Evolutionary conservation across 2,329 filamentous ascomycete genomes (phyloP).

Genomic region (Didymella lethalis): DNA sequence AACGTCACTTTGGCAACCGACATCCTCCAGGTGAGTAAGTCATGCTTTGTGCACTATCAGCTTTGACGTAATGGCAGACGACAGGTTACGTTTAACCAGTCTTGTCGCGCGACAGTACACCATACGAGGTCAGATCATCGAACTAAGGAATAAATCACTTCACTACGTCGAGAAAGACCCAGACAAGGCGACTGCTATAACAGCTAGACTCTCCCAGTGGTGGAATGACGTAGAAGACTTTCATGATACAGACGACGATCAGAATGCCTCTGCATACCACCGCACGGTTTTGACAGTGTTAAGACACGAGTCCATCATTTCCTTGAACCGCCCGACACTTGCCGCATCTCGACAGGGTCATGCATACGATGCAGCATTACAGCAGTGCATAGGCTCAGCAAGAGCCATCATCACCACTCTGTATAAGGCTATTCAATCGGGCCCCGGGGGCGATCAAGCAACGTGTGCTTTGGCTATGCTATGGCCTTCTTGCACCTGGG

Average conservation of each 20-base stretch:
- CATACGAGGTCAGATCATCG: constrained; percentile 61
- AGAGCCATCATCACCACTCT: constrained; percentile 57
- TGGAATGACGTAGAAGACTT: constrained; percentile 63
- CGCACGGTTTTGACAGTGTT: constrained; percentile 55
- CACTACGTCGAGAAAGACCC: constrained; percentile 55
- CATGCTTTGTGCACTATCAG: neutral
- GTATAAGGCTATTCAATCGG: constrained; percentile 37
- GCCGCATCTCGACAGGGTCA: constrained; percentile 55
- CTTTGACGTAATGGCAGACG: constrained; percentile 17
- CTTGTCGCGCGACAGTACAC: constrained; percentile 58
- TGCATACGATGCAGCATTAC: constrained; percentile 59
- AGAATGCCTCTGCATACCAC: constrained; percentile 46
- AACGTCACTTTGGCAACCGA: constrained; percentile 51
- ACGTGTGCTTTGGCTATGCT: constrained; percentile 48
- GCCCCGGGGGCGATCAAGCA: constrained; percentile 24
- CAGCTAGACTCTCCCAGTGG: constrained; percentile 61
- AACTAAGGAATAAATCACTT: constrained; percentile 63
- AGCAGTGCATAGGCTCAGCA: constrained; percentile 61
- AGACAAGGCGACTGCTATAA: constrained; percentile 56
- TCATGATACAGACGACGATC: constrained; percentile 49
- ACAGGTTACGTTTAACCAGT: constrained; percentile 28
- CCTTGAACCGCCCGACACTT: constrained; percentile 60
- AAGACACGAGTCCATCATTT: constrained; percentile 61
- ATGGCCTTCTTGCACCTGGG: constrained; percentile 63
- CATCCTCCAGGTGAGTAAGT: constrained; percentile 23